These are phyloP conservation scores for Candida takata DNA, from an alignment of 805 yeast genomes.

Conservation along the genomic window DNA sequence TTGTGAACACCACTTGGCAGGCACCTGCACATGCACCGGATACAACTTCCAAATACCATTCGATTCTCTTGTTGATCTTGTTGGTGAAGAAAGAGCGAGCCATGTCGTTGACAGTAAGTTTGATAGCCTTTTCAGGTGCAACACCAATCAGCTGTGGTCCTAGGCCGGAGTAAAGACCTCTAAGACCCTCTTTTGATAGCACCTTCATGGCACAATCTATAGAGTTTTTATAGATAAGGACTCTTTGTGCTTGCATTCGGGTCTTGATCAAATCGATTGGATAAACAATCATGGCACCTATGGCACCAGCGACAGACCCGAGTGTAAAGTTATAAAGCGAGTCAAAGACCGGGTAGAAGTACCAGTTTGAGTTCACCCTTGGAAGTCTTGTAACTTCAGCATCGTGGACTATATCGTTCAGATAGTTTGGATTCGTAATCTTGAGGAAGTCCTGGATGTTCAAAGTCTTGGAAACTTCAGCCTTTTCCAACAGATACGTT, in stretches of 20 bases:
- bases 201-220: slow-evolving; percentile 82
- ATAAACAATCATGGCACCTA: slow-evolving; percentile 96
- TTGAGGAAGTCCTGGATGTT: slow-evolving; percentile 33
- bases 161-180: slow-evolving; percentile 86
- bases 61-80: slow-evolving; percentile 39
- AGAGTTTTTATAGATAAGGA: slow-evolving; percentile 68
- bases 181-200: slow-evolving; percentile 65
- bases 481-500: slow-evolving; percentile 10
- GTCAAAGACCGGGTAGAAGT: slow-evolving; percentile 64
- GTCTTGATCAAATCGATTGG: slow-evolving; percentile 96
- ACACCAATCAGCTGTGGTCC: slow-evolving; percentile 95
- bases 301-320: slow-evolving; percentile 95
- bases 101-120: slow-evolving; percentile 87
- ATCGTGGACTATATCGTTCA: slow-evolving; percentile 20
- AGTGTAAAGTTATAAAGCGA: slow-evolving; percentile 80
- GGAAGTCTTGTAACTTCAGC: slow-evolving; percentile 11
- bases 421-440: slow-evolving; percentile 33
- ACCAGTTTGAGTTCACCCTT: slow-evolving; percentile 26
- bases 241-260: slow-evolving; percentile 93
- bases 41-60: slow-evolving; percentile 57
- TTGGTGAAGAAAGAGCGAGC: slow-evolving; percentile 69
- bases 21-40: slow-evolving; percentile 97
- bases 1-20: slow-evolving; percentile 92
- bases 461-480: slow-evolving; percentile 6
- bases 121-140: slow-evolving; percentile 97